These are phyloP conservation scores for Codiaeum variegatum DNA, from an alignment of 441 rosid species.

Conservation along the genomic window DNA sequence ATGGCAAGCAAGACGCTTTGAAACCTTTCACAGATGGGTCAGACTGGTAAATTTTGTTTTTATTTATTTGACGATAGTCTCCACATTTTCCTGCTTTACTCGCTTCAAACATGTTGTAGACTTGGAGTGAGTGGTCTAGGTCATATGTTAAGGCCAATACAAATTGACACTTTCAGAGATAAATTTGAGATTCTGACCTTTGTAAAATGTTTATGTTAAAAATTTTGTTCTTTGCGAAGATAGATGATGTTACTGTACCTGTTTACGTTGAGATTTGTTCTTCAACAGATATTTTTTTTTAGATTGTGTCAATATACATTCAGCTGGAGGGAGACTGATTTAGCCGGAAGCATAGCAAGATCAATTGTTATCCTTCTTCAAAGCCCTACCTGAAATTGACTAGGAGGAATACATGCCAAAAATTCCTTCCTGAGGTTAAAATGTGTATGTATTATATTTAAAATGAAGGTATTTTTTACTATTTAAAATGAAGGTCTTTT, in stretches of 20 bases:
- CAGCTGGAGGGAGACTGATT: too few relatives aligned
- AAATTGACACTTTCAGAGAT: not conserved
- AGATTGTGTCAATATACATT: too few relatives aligned
- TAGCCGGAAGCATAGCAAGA: too few relatives aligned
- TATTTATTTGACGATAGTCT: not conserved
- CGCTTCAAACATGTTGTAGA: constrained; percentile 4
- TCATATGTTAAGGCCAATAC: not conserved
- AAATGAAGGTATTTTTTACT: too few relatives aligned
- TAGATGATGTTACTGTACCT: not conserved
- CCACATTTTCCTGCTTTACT: not conserved
- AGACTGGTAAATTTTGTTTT: constrained; percentile 38
- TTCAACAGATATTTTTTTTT: not conserved
- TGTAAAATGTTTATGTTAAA: not conserved
- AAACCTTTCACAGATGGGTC: constrained; percentile 89
- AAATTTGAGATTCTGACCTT: not conserved
- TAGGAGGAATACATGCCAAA: too few relatives aligned
- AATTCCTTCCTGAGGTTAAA: too few relatives aligned
- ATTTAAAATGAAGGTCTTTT: too few relatives aligned
- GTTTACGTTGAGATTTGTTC: not conserved
- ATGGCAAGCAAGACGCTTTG: constrained; percentile 81
- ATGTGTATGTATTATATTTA: too few relatives aligned
- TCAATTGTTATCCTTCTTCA: too few relatives aligned
- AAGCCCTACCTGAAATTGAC: too few relatives aligned
- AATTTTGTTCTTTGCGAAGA: not conserved
- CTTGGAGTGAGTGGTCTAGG: not conserved